Conservation (phyloP, 768 basidiomycete species). For the Phallus indusiatus region DNA sequence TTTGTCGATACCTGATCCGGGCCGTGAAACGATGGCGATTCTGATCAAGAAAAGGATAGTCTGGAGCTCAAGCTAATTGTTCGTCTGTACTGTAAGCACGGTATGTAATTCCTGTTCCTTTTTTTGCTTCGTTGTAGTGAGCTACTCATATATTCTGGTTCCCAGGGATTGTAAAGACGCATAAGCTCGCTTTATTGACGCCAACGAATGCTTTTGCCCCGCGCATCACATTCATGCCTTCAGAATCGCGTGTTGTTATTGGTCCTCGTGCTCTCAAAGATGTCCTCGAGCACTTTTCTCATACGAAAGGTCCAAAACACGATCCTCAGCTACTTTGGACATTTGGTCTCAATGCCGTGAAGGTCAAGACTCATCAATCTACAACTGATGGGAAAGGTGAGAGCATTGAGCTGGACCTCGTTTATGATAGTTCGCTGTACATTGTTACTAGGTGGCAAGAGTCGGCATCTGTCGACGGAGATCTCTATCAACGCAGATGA, state of each 20-base stretch:
- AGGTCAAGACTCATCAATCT: slow-evolving; percentile 58
- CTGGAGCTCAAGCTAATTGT: slow-evolving; percentile 66
- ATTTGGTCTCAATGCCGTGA: slow-evolving; percentile 61
- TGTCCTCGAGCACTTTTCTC: slow-evolving; percentile 74
- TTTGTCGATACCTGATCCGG: slow-evolving; percentile 54
- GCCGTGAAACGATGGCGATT: slow-evolving; percentile 21
- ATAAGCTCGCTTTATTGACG: slow-evolving; percentile 54
- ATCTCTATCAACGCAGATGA: slow-evolving; percentile 69
- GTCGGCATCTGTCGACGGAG: slow-evolving; percentile 58
- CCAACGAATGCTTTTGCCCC: slow-evolving; percentile 56
- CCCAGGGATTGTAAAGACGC: slow-evolving; percentile 73
- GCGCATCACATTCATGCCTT: slow-evolving; percentile 43
- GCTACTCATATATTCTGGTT: not conserved
- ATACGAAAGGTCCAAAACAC: slow-evolving; percentile 47
- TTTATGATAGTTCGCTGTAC: not conserved
- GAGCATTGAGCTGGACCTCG: not conserved
- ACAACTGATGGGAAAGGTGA: slow-evolving; percentile 57
- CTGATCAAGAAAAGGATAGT: slow-evolving; percentile 26
- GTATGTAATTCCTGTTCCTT: slow-evolving; percentile 30
- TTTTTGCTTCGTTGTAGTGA: not conserved
- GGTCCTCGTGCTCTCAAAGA: slow-evolving; percentile 67
- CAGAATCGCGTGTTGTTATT: slow-evolving; percentile 59
- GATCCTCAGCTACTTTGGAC: slow-evolving; percentile 79
- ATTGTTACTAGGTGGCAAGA: slow-evolving; percentile 33
- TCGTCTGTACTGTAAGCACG: slow-evolving; percentile 76